phyloP scores from a whole-genome alignment of 805 yeast species.

The Yarrowia porcina region DNA sequence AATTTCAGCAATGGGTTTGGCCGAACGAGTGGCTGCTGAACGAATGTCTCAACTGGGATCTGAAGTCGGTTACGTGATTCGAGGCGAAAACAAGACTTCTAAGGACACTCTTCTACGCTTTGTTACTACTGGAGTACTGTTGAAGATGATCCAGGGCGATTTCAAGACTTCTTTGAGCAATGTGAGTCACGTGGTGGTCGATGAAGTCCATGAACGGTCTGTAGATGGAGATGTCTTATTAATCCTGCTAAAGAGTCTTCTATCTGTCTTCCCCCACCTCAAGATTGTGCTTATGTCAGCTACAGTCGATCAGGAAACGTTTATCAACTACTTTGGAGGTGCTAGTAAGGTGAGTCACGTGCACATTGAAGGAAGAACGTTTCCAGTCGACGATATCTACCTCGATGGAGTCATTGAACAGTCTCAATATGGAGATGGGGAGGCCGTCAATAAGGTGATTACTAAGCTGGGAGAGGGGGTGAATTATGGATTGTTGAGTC shows the following conservation, averaged over 20 bases:
- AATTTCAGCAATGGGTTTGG: conserved; percentile 90
- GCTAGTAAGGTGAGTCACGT: conserved; percentile 49
- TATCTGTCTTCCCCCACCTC: conserved; percentile 47
- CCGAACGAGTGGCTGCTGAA: conserved; percentile 88
- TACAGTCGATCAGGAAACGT: conserved; percentile 71
- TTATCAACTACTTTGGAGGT: conserved; percentile 60
- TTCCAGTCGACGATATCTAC: conserved; percentile 77
- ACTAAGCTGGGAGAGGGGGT: conserved; percentile 43
- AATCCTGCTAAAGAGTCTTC: conserved; percentile 65
- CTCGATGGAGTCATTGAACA: conserved; percentile 60
- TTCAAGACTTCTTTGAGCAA: conserved; percentile 39
- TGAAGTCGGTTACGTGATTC: conserved; percentile 83
- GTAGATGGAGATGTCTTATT: conserved; percentile 83
- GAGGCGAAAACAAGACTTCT: conserved; percentile 78
- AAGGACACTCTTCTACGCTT: conserved; percentile 69
- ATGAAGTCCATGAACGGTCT: conserved; percentile 96
- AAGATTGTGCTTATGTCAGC: conserved; percentile 89
- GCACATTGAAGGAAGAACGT: conserved; percentile 90
- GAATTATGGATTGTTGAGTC: conserved; percentile 68
- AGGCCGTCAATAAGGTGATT: conserved; percentile 37
- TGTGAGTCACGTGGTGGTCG: conserved; percentile 72
- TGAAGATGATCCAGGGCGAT: conserved; percentile 72
- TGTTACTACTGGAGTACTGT: conserved; percentile 87
- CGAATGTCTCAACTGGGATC: conserved; percentile 60
- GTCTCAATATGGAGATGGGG: conserved; percentile 27